Percentiles rank a stretch among this genome's conserved stretches.
Evolutionary conservation across 306 rosid species (phyloP).

Genomic region (Comarum palustre): DNA sequence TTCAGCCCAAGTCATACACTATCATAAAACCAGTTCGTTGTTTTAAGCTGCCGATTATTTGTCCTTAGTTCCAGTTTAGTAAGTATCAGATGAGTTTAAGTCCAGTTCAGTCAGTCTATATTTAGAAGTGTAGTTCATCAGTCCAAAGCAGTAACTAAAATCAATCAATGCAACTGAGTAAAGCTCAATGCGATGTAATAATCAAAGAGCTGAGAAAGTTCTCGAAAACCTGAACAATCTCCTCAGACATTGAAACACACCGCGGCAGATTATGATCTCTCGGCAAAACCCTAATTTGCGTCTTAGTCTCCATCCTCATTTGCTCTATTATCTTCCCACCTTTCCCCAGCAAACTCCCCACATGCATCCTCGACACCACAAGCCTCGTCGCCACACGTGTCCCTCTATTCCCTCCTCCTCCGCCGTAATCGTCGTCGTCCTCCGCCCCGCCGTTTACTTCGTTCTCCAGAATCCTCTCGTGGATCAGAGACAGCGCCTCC

Average conservation of each 20-base stretch:
- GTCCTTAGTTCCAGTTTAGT: background rate
- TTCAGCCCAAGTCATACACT: background rate
- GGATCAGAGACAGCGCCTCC: slow-evolving; percentile 84
- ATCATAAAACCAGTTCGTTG: background rate
- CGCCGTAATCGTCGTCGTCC: slow-evolving; percentile 55
- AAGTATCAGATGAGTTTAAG: slow-evolving; percentile 3
- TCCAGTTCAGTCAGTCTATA: slow-evolving; percentile 21
- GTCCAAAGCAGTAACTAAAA: background rate
- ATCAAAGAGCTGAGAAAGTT: slow-evolving; percentile 16
- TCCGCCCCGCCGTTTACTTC: slow-evolving; percentile 55
- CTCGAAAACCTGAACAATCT: slow-evolving; percentile 91
- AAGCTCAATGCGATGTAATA: slow-evolving; percentile 37
- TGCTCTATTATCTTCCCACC: slow-evolving; percentile 99
- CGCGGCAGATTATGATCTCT: slow-evolving; percentile 93
- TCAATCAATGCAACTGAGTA: background rate
- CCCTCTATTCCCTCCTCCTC: slow-evolving; percentile 42
- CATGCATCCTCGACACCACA: slow-evolving; percentile 95
- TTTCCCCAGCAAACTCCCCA: slow-evolving; percentile 91
- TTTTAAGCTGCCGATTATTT: slow-evolving; percentile 10
- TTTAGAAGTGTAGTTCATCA: slow-evolving; percentile 18
- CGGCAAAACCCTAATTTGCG: slow-evolving; percentile 94
- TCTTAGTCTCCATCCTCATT: slow-evolving; percentile 96
- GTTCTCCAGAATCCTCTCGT: slow-evolving; percentile 83
- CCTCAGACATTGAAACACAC: slow-evolving; percentile 92
- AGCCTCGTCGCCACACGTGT: slow-evolving; percentile 72